Evolutionary conservation across 208 protist species (phyloP), one percentile per base, ranked within the genome.

Genomic region (Phytomonas sp.): DNA sequence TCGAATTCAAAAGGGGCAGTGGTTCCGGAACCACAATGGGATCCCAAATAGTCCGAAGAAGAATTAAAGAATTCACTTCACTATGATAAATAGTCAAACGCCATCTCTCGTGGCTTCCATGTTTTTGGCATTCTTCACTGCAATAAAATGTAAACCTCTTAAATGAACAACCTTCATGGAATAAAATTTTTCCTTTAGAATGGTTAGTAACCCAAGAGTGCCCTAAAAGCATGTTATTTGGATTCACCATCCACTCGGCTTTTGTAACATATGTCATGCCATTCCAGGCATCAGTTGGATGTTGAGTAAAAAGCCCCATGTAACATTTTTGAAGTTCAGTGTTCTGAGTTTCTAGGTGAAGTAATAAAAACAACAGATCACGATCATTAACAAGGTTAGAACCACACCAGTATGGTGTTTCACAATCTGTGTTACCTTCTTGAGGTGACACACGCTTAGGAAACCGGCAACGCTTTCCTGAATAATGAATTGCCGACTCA

Each of bases 371-470:
- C 42, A 89, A 69, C 23, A 94, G 73, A 70, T 91, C 85, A 33
- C 78, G 75, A 49, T 90, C 82, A 29, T 76, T 79, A 56, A 91
- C 76, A 4, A 87, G 67, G 14, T 75, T 72, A 26, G 81, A 79
- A 19, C 68, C 72, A 12, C 84, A 78, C 86, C 85, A 94, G 66
- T 91, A 94, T 0, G 85, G 88, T n/a, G 85, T 94, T 73, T 83
- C 83, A 42, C 77, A 87, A 37, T 91, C 85, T 0, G 88, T 91
- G 72, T 88, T 89, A 4, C 88, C 85, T 42, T 94, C 76, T 33
- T 81, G 69, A 5, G 85, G 79, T 26, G 72, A 80, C 33, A 94
- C 88, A 60, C 56, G 63, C 62, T 81, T 86, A 0, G 88, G 85
- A 72, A 90, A 83, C 29, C 69, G 74, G 45, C 77, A 88, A 0